These are phyloP conservation scores for Microdochium trichocladiopsis DNA, from an alignment of 2,329 filamentous ascomycete genomes.

Conservation along the genomic window DNA sequence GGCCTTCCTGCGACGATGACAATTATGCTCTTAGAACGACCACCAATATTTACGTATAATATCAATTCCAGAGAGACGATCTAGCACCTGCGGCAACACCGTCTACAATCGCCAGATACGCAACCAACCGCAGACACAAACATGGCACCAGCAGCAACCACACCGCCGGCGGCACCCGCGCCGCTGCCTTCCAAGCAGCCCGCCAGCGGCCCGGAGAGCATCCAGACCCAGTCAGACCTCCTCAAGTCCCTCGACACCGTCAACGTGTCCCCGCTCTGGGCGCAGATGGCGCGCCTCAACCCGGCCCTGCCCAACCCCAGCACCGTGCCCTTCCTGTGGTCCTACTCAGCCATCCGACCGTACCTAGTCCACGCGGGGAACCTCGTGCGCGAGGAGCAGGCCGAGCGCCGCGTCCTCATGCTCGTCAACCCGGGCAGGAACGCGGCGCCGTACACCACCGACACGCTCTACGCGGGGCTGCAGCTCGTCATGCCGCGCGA, in stretches of 20 bases:
- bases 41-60: no score
- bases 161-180: background rate
- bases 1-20: background rate
- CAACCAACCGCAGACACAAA: no score
- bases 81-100: background rate
- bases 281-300: slow-evolving; percentile 33
- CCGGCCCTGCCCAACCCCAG: slow-evolving; percentile 35
- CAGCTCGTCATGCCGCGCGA: slow-evolving; percentile 48
- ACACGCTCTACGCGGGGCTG: slow-evolving; percentile 46
- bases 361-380: slow-evolving; percentile 22
- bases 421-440: slow-evolving; percentile 22
- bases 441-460: slow-evolving; percentile 42
- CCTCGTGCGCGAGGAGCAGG: slow-evolving; percentile 23
- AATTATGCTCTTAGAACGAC: no score
- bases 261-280: slow-evolving; percentile 29
- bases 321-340: slow-evolving; percentile 24
- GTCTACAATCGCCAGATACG: background rate
- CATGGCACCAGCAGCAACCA: background rate
- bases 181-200: background rate
- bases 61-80: background rate
- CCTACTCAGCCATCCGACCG: slow-evolving; percentile 22
- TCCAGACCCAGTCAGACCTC: background rate
- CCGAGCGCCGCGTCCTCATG: slow-evolving; percentile 29
- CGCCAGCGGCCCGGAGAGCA: slow-evolving; percentile 5
- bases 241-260: background rate